Conservation (phyloP, 176 grass and related monocot genomes). For the Oryza brachyantha region DNA sequence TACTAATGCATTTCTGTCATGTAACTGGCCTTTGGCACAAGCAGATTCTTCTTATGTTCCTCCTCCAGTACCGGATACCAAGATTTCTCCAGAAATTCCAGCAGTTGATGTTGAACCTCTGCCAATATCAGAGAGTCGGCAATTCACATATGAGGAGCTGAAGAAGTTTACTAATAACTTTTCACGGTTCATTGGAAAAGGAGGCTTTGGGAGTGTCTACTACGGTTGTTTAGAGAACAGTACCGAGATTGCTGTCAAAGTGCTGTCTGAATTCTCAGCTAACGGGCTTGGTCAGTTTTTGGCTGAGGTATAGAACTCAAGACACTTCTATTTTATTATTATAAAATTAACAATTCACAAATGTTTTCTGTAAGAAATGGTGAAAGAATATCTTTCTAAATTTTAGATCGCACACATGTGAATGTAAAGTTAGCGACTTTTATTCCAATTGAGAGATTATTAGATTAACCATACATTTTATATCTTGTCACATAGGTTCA, state of each 20-base stretch:
- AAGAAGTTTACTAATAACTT: conserved; percentile 36
- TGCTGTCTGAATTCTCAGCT: conserved; percentile 20
- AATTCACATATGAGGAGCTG: conserved; percentile 39
- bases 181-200: conserved; percentile 10
- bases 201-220: conserved; percentile 42
- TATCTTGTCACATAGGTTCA: neutral
- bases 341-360: too few relatives aligned
- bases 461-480: neutral
- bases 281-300: conserved; percentile 29
- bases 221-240: conserved; percentile 22
- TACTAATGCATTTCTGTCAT: neutral
- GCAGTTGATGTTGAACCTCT: neutral
- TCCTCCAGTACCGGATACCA: neutral
- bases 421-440: too few relatives aligned
- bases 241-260: conserved; percentile 46
- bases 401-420: too few relatives aligned
- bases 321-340: too few relatives aligned
- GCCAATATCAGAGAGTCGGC: conserved; percentile 1
- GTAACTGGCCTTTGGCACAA: neutral
- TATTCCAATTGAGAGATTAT: neutral
- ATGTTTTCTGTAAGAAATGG: too few relatives aligned
- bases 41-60: neutral
- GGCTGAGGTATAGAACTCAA: conserved; percentile 54
- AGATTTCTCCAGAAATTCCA: neutral
- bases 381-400: too few relatives aligned